Evolutionary conservation across 2,329 filamentous ascomycete genomes (phyloP).

Genomic region (Fonsecaea erecta): DNA sequence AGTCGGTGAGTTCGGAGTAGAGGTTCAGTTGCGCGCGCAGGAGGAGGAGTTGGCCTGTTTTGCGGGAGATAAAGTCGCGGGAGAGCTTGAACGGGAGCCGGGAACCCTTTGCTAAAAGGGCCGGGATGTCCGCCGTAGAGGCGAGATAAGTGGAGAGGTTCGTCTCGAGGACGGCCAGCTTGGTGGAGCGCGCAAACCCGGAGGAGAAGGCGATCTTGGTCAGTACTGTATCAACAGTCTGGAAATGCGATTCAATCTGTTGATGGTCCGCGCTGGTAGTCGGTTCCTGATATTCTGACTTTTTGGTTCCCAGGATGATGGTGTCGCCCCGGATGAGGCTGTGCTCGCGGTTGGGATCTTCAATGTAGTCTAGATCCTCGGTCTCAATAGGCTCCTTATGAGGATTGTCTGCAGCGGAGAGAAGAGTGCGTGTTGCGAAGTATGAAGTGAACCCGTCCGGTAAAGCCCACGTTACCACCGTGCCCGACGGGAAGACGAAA

Average conservation of each 20-base stretch:
- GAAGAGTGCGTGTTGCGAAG: constrained; percentile 72
- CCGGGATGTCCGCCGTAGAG: constrained; percentile 80
- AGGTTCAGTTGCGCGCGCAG: constrained; percentile 92
- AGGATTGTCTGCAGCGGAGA: constrained; percentile 74
- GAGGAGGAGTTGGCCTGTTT: constrained; percentile 88
- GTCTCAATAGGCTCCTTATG: constrained; percentile 76
- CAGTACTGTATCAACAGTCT: constrained; percentile 66
- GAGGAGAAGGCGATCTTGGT: constrained; percentile 97
- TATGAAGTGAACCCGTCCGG: constrained; percentile 73
- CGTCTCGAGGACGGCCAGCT: constrained; percentile 87
- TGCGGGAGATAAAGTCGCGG: constrained; percentile 81
- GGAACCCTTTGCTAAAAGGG: constrained; percentile 71
- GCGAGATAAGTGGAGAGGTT: constrained; percentile 83
- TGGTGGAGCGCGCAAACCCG: constrained; percentile 87
- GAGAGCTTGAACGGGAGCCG: constrained; percentile 61
- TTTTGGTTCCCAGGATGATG: constrained; percentile 82
- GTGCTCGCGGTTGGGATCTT: constrained; percentile 72
- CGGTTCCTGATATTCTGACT: constrained; percentile 32
- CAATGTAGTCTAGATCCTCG: constrained; percentile 85
- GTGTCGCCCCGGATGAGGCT: constrained; percentile 84
- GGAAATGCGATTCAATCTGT: constrained; percentile 38
- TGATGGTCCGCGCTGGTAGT: constrained; percentile 22
- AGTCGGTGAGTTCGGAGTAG: constrained; percentile 95
- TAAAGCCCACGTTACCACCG: constrained; percentile 89
- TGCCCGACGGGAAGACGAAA: constrained; percentile 94